These are phyloP conservation scores for Aspergillus sparsus DNA, from an alignment of 495 filamentous ascomycete genomes.

Conservation along the genomic window DNA sequence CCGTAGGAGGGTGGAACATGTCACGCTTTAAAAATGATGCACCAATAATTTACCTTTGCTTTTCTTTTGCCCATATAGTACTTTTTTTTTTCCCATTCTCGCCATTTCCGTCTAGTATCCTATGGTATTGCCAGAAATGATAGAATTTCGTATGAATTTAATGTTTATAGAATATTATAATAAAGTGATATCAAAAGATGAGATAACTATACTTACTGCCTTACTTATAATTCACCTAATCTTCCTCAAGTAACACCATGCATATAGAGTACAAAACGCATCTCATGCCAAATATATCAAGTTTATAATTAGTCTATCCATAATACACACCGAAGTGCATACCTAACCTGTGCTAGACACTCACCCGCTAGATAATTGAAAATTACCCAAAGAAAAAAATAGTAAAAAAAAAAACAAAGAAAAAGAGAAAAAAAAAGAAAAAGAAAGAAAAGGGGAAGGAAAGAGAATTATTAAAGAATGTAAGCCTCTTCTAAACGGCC, in stretches of 20 bases:
- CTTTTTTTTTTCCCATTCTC: neutral
- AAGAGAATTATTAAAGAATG: slow-evolving; percentile 2
- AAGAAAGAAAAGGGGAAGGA: slow-evolving; percentile 7
- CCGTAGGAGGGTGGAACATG: neutral
- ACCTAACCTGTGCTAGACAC: too few relatives aligned
- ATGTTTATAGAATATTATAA: neutral
- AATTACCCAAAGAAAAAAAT: too few relatives aligned
- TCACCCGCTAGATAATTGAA: too few relatives aligned
- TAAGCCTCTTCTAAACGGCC: slow-evolving; percentile 30
- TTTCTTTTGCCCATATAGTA: neutral
- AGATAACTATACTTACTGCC: too few relatives aligned
- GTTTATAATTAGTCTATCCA: too few relatives aligned
- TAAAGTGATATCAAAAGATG: too few relatives aligned
- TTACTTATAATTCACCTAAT: neutral
- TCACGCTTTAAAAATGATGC: too few relatives aligned
- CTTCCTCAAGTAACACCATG: neutral
- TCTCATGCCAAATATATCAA: too few relatives aligned
- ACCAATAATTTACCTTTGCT: neutral
- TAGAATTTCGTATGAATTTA: neutral
- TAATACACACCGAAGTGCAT: too few relatives aligned
- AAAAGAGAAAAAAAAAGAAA: neutral
- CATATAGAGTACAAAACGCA: too few relatives aligned
- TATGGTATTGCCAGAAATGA: neutral
- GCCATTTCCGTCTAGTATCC: neutral
- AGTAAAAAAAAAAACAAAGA: neutral